These are phyloP conservation scores for Tetrapisispora namnaoensis DNA, from an alignment of 805 yeast species.

Conservation along the genomic window DNA sequence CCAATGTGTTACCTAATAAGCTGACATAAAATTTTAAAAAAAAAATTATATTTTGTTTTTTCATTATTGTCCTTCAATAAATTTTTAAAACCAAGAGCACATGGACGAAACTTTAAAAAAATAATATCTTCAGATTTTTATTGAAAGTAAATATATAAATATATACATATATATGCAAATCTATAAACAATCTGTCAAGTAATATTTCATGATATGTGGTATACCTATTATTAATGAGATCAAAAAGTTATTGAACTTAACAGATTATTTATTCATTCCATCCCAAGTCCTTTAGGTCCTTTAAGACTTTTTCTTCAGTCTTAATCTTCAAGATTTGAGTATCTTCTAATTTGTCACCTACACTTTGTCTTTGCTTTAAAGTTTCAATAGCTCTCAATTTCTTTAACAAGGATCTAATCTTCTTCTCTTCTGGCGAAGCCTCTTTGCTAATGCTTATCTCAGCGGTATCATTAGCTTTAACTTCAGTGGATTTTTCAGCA, in stretches of 20 bases:
- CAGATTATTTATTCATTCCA: constrained; percentile 38
- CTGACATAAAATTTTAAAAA: background rate
- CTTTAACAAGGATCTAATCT: constrained; percentile 80
- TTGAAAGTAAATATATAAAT: background rate
- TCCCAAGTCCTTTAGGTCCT: constrained; percentile 67
- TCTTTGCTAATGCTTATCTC: constrained; percentile 10
- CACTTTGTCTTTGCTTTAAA: constrained; percentile 73
- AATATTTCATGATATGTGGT: background rate
- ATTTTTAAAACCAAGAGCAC: no score
- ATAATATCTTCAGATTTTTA: background rate
- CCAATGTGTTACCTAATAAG: no score
- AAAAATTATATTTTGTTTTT: background rate
- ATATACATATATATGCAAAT: constrained; percentile 1
- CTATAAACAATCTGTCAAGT: background rate
- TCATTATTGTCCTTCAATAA: no score
- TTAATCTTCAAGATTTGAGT: constrained; percentile 85
- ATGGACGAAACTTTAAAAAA: no score
- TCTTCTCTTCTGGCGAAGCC: constrained; percentile 75
- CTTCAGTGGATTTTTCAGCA: constrained; percentile 5
- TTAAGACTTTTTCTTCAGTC: constrained; percentile 73
- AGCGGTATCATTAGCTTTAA: constrained; percentile 3
- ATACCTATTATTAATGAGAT: background rate
- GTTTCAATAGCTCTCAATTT: constrained; percentile 93
- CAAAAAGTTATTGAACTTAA: background rate
- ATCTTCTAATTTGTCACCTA: constrained; percentile 79